Base-by-base conservation (phyloP, 1,284 basidiomycete species). In the Cryptococcus floricola region DNA sequence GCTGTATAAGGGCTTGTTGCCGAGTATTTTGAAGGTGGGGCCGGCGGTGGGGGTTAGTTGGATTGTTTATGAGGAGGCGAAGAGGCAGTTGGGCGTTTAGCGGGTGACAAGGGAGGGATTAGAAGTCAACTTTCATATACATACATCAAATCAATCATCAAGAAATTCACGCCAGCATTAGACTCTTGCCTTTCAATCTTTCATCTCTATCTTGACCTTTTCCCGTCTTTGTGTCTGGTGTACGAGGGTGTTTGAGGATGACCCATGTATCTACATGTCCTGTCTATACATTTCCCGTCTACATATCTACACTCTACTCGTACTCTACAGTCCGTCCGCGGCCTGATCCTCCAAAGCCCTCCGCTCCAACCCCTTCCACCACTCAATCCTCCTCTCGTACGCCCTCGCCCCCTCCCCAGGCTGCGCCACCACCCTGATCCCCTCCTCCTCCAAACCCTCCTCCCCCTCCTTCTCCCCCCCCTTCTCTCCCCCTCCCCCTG, bases 1-100 rank as follows among this genome's bases (percentile, higher is more conserved):
- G 2, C 91, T 98, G 75, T 99, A 99, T 78, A 87, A 93, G 47
- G 95, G 95, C 39, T 78, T 95, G 62, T 83, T 91, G 54, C 92
- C 91, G 38, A 92, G 90, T 47, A 81, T 96, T 64, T 90, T 93
- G 46, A 98, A 97, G 84, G 92, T 97, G 56, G 86, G 95, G 49
- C 92, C 92, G 50, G 87, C 92, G 12, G 92, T 96, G 34, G 94
- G 91, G 25, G 95, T 97, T 78, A 90, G 89, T 60, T 95, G 94
- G 78, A 85, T 95, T 56, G 91, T 94, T 3, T 77, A 77, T 59
- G 75, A 77, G 64, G 71, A 77, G 49, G 57, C 60, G 18, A 77
- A 77, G 65, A 59, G 71, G 27, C 57, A 66, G 28, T 57, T 77
- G 48, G 75, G 72, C 0, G 71, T 77, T 4, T 74, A 46, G 41